Base-by-base conservation (phyloP, 257 asterid genomes). In the Lantana camara region DNA sequence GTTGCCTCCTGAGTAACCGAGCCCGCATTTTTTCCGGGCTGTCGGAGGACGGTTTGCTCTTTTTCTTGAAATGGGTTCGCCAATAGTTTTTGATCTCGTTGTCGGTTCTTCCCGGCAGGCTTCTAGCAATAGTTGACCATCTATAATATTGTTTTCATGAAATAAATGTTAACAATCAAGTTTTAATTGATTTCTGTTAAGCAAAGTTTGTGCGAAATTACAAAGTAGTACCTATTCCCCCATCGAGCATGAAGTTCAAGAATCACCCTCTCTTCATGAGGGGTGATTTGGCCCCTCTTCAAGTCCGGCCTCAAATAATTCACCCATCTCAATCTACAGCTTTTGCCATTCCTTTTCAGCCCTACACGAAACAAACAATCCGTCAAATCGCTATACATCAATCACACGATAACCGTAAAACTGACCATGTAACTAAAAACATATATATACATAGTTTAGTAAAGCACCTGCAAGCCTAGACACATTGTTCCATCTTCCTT, bases 401-500 rank as follows among this genome's bases (percentile, higher is more conserved):
- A 9, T 48, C 49, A 32, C 15, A 2, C 11, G 1, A 15, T 3
- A 23, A 5, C 2, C 16, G 7, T 29, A 9, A 14, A 22, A n/a
- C 10, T 1, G 15, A n/a, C n/a, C n/a, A n/a, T n/a, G n/a, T n/a
- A n/a, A n/a, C n/a, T n/a, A n/a, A n/a, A n/a, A n/a, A n/a, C n/a
- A n/a, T n/a, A n/a, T n/a, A n/a, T n/a, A n/a, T n/a, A n/a, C n/a
- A n/a, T n/a, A n/a, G n/a, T n/a, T n/a, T n/a, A n/a, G n/a, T n/a
- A n/a, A n/a, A n/a, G 11, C 73, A 90, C 97, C 98, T 60, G 91
- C 84, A 65, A 88, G 86, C 65, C 80, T 79, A 21, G 90, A 65
- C 3, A 91, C 98, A 78, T 90, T 88, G 74, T 86, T 91, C 98
- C 98, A 91, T 70, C 96, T 79, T 22, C 98, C 98, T 72, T 91